Conservation (phyloP, 2,329 filamentous ascomycete genomes). For the Penicillium psychrosexuale region DNA sequence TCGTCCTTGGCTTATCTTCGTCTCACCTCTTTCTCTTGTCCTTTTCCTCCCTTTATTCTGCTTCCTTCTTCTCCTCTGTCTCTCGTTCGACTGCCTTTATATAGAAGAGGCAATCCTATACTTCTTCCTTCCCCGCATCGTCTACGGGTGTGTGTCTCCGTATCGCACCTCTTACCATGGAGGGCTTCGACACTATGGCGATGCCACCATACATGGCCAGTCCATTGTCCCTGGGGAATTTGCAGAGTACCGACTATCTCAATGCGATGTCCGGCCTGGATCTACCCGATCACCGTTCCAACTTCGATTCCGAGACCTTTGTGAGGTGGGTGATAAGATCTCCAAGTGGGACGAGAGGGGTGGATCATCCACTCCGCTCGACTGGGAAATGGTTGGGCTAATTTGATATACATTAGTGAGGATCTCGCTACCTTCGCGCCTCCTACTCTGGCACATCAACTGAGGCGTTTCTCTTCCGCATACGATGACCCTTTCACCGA, state of each 20-base stretch:
- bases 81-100: not conserved
- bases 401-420: constrained; percentile 45
- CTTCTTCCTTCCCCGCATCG: constrained; percentile 6
- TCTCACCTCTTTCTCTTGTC: constrained; percentile 1
- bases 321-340: constrained; percentile 50
- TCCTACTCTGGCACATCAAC: constrained; percentile 36
- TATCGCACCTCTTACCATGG: constrained; percentile 40
- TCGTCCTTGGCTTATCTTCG: constrained; percentile 7
- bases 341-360: constrained; percentile 12
- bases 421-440: constrained; percentile 49
- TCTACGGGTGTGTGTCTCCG: constrained; percentile 1
- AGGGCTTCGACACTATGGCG: constrained; percentile 59
- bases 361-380: constrained; percentile 3
- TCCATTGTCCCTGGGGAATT: constrained; percentile 55
- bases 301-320: constrained; percentile 60
- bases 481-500: constrained; percentile 54
- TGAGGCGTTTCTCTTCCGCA: constrained; percentile 51
- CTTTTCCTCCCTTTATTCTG: not conserved
- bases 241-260: constrained; percentile 48
- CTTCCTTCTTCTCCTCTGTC: constrained; percentile 4
- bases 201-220: constrained; percentile 60
- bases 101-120: not conserved
- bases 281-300: constrained; percentile 56
- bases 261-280: constrained; percentile 53
- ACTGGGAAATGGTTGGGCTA: not conserved